A percentile compares a stretch with the other conserved stretches of the same genome.
Evolutionary conservation across 352 stramenopile species (phyloP).

Genomic region (Globisporangium polare): DNA sequence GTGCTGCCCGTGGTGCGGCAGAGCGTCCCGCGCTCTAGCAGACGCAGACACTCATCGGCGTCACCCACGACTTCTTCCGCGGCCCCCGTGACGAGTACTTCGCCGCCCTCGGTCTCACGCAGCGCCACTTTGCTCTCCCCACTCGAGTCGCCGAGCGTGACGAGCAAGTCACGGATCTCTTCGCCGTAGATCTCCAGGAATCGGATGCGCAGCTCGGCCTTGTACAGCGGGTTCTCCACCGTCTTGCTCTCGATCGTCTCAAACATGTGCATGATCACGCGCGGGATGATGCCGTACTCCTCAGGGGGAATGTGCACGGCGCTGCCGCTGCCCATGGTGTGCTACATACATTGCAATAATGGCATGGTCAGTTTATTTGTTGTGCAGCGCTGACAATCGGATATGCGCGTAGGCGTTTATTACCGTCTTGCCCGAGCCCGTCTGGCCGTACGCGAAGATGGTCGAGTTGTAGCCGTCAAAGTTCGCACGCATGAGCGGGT

Average conservation of each 20-base stretch:
- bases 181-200: constrained; percentile 94
- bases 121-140: constrained; percentile 75
- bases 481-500: constrained; percentile 71
- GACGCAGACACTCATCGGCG: constrained; percentile 70
- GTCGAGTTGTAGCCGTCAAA: constrained; percentile 90
- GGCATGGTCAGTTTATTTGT: no score
- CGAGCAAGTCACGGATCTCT: constrained; percentile 87
- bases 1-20: constrained; percentile 85
- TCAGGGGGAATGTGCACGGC: constrained; percentile 71
- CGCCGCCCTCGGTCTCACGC: constrained; percentile 74
- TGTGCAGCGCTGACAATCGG: no score
- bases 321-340: constrained; percentile 88
- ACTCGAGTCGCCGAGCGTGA: constrained; percentile 57
- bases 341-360: constrained; percentile 10
- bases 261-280: constrained; percentile 84
- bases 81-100: constrained; percentile 82
- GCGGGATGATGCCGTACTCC: constrained; percentile 86
- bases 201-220: constrained; percentile 59
- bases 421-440: constrained; percentile 75
- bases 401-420: background rate
- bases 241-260: constrained; percentile 65
- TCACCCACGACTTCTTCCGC: constrained; percentile 63
- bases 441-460: constrained; percentile 89
- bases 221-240: constrained; percentile 55
- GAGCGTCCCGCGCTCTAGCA: constrained; percentile 83